Evolutionary conservation across 2,329 filamentous ascomycete genomes (phyloP), one percentile per base, ranked within the genome.

Genomic region (Neocatenulostroma microsporum): DNA sequence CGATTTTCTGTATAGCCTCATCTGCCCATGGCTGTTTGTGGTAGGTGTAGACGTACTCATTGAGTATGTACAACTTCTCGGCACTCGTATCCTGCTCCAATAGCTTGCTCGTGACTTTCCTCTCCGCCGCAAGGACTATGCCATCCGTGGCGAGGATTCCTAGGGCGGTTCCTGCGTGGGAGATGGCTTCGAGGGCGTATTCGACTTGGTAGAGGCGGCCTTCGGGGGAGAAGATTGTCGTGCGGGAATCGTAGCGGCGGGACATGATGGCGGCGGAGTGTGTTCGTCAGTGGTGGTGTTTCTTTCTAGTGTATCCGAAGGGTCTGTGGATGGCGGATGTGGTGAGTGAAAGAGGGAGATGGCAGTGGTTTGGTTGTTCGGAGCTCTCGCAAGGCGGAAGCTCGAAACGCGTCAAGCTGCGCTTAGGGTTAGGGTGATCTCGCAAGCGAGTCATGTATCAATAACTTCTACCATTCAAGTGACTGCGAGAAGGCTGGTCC

Each of bases 211-310:
- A 98, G 44, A 98, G 78, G 60, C 91, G 88, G 48, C 91, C 91
- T 71, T 98, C 91, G 42, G 91, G 91, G 44, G 91, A 98, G 80
- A 98, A 98, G 76, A 98, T 98, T 62, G 91, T 98, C 55, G 91
- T 98, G 45, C 55, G 55, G 37, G 45, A 47, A 42, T 58, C 55
- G 54, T 58, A 58, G 42, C 55, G 54, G 46, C 55, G 45, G 31
- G 55, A 56, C 55, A 58, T 58, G 44, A 15, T 45, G 35, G 11
- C 19, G 17, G 17, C 13, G 9, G 23, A 24, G n/a, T 24, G n/a
- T n/a, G 23, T n/a, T 24, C 23, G 23, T n/a, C 8, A 24, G n/a
- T n/a, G n/a, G n/a, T n/a, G n/a, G n/a, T n/a, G n/a, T n/a, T n/a
- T n/a, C n/a, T n/a, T n/a, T n/a, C n/a, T n/a, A n/a, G n/a, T n/a